These are phyloP conservation scores for Sinapis alba DNA, from an alignment of 441 rosid species.

Conservation along the genomic window DNA sequence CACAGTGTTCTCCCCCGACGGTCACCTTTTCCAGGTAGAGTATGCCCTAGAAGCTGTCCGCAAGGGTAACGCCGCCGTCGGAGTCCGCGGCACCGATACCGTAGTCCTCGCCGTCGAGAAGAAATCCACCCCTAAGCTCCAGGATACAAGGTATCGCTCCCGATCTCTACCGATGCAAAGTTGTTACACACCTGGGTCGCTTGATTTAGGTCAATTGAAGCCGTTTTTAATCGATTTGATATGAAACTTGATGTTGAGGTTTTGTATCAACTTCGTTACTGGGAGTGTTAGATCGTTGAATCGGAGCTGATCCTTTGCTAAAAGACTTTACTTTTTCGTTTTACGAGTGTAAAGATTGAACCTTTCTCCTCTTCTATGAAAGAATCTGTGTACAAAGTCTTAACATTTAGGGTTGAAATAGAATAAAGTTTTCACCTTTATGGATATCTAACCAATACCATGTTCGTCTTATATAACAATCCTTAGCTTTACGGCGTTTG, in stretches of 20 bases:
- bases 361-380: neutral
- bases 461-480: neutral
- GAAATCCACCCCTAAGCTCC: constrained; percentile 90
- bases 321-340: neutral
- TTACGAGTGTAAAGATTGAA: neutral
- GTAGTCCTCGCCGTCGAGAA: constrained; percentile 94
- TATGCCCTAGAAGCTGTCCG: constrained; percentile 97
- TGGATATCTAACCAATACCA: neutral
- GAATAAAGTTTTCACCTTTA: neutral
- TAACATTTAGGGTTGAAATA: neutral
- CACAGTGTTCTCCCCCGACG: constrained; percentile 91
- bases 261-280: neutral
- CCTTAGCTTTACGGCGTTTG: neutral
- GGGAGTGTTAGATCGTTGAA: constrained; percentile 14
- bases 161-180: constrained; percentile 8
- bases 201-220: neutral
- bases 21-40: constrained; percentile 91
- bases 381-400: neutral
- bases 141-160: constrained; percentile 62
- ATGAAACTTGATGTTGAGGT: neutral
- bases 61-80: constrained; percentile 96
- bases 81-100: constrained; percentile 83
- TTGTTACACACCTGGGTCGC: constrained; percentile 10
- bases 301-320: constrained; percentile 18
- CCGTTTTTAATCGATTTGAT: neutral